phyloP scores from a whole-genome alignment of 257 asterid species.

The Mitragyna speciosa region DNA sequence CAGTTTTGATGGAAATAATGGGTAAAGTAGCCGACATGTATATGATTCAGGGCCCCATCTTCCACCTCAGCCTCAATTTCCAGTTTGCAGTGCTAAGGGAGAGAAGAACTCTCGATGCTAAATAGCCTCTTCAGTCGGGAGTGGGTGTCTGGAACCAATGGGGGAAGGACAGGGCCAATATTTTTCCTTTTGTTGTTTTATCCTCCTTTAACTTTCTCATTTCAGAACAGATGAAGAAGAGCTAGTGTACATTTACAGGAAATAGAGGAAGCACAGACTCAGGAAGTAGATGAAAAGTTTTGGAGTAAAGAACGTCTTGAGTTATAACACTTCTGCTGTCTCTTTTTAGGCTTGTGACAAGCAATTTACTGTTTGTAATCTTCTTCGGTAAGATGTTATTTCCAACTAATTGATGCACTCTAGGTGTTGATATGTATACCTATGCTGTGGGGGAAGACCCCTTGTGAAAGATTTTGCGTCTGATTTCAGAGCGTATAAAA shows the following conservation, averaged over 20 bases:
- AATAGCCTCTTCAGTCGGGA: not conserved
- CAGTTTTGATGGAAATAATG: slow-evolving; percentile 58
- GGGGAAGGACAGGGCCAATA: slow-evolving; percentile 10
- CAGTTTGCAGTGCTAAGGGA: slow-evolving; percentile 18
- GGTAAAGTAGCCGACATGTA: slow-evolving; percentile 24
- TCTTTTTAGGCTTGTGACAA: not conserved
- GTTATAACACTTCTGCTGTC: slow-evolving; percentile 3
- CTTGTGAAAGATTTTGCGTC: not conserved
- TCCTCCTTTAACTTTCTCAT: not conserved
- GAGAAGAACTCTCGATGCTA: slow-evolving; percentile 15
- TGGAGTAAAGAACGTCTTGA: slow-evolving; percentile 1
- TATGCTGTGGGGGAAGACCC: not conserved
- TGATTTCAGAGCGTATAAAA: not conserved
- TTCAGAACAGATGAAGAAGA: slow-evolving; percentile 14
- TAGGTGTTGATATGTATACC: not conserved
- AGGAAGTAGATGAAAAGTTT: slow-evolving; percentile 5
- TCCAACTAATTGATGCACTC: slow-evolving; percentile 14
- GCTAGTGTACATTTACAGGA: slow-evolving; percentile 29
- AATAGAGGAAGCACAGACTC: slow-evolving; percentile 4
- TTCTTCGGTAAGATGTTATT: slow-evolving; percentile 22
- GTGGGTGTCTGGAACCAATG: slow-evolving; percentile 11
- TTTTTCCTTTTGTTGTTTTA: not conserved
- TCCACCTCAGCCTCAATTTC: slow-evolving; percentile 20
- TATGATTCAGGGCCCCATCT: slow-evolving; percentile 7
- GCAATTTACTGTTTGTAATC: slow-evolving; percentile 21